These are phyloP conservation scores for Cytospora mali DNA, from an alignment of 2,329 filamentous ascomycete genomes.

Conservation along the genomic window DNA sequence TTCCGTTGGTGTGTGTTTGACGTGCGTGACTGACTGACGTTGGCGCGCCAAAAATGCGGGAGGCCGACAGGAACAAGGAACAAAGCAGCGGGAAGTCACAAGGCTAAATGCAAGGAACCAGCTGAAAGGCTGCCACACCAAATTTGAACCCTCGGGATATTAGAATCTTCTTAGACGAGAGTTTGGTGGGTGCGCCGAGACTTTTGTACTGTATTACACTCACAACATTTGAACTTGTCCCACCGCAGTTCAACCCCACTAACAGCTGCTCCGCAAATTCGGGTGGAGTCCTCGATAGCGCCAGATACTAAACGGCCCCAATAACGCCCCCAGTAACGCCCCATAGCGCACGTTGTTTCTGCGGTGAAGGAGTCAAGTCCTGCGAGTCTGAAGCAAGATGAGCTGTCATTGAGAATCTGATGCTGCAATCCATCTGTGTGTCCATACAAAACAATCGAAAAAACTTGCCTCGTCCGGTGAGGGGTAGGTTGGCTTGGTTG, in stretches of 20 bases:
- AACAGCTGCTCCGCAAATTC: conserved; percentile 20
- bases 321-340: too few relatives aligned
- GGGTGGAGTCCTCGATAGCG: conserved; percentile 9
- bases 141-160: neutral
- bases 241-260: conserved; percentile 2
- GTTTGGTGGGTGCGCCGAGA: neutral
- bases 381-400: conserved; percentile 15
- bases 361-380: conserved; percentile 10
- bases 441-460: neutral
- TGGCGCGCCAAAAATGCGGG: conserved; percentile 1
- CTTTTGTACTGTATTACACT: too few relatives aligned
- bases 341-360: conserved; percentile 5
- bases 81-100: neutral
- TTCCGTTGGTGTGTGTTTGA: neutral
- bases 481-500: neutral
- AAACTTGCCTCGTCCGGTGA: neutral
- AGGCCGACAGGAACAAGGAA: conserved; percentile 1
- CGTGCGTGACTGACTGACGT: too few relatives aligned
- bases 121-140: neutral
- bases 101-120: neutral
- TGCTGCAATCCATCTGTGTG: neutral
- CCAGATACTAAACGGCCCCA: conserved; percentile 14
- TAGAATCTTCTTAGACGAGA: neutral
- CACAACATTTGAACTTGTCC: too few relatives aligned
- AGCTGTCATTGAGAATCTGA: conserved; percentile 17